Evolutionary conservation across 2,329 filamentous ascomycete species (phyloP), one percentile per base, ranked within the genome.

Genomic region (Xylaria sp.): DNA sequence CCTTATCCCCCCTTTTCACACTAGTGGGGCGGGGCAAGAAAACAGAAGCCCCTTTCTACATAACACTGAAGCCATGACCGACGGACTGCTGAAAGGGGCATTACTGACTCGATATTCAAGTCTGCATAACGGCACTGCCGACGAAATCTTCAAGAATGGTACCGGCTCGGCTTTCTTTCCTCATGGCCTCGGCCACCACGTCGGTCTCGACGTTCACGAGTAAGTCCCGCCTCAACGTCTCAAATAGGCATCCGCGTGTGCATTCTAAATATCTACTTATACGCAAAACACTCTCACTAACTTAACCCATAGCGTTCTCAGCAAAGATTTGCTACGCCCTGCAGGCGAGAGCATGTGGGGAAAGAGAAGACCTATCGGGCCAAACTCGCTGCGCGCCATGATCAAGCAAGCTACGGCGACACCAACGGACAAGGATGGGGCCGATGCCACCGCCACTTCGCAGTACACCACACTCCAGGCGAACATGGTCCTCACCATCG

Each of bases 401-500:
- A 72, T 74, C 64, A 70, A 68, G 54, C 66, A 71, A 56, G 68
- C 58, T 13, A 61, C 17, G 38, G 38, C 37, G 54, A 23, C 27
- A 60, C 15, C 35, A 9, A 5, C 17, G 10, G 13, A 13, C 13
- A 19, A 11, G 10, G 62, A 27, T 49, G 19, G 47, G 51, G 17
- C 46, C 17, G 19, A 19, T 43, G 25, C 19, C 38, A 25, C 47
- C 37, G 55, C 25, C 40, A 21, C 40, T 3, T 37, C 41, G 2
- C 27, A 43, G n/a, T 13, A 46, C 21, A 43, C 49, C 41, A 46
- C n/a, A n/a, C 78, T 90, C 5, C 75, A 78, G 66, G 78, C 85
- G 11, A 83, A 86, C 51, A 90, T 91, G 80, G 82, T 94, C 38
- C 85, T 95, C 17, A 95, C 91, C 0, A 84, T 93, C 48, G 91